Evolutionary conservation across 495 filamentous ascomycete species (phyloP), one percentile per base, ranked within the genome.

Genomic region (Pyrenopolyporus hunteri): DNA sequence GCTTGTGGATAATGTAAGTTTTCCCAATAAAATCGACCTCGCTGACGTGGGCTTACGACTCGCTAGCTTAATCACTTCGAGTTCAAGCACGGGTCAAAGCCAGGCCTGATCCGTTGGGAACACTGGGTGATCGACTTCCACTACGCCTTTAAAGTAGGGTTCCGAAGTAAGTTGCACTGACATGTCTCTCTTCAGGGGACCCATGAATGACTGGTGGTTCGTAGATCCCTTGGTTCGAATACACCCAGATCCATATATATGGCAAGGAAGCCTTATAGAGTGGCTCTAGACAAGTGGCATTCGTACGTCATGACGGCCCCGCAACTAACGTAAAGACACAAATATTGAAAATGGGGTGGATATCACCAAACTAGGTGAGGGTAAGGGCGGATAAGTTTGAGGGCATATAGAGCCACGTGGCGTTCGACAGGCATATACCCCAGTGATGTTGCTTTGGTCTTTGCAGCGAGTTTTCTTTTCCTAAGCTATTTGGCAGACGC

Each of bases 61-160:
- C 7, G 5, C 28, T 49, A 70, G 68, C 42, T 70, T 11, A 64
- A 28, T 13, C 43, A 59, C 26, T 68, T 70, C 59, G 56, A 61
- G 17, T 70, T 70, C 31, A 64, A 54, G 26, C 37, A 68, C 40
- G 65, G 58, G 6, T 59, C 42, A 5, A 70, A 35, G 17, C 66
- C 68, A 11, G 52, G 51, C 11, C 20, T 70, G 23, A 59, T 69
- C n/a, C 57, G 57, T 28, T 70, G 66, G 57, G 68, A 70, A 47
- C 62, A 70, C 42, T 70, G 68, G 68, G 68, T 70, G 31, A 52
- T 70, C 8, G 68, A 70, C 19, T 47, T 56, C 31, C 45, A 51
- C 14, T 69, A 68, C 29, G 68, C 68, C 10, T 70, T 66, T 23
- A 53, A 32, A 36, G 56, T 67, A 19, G 66, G 59, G 2, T 55